These are phyloP conservation scores for Lepidium africanum DNA, from an alignment of 345 rosid genomes.

Conservation along the genomic window DNA sequence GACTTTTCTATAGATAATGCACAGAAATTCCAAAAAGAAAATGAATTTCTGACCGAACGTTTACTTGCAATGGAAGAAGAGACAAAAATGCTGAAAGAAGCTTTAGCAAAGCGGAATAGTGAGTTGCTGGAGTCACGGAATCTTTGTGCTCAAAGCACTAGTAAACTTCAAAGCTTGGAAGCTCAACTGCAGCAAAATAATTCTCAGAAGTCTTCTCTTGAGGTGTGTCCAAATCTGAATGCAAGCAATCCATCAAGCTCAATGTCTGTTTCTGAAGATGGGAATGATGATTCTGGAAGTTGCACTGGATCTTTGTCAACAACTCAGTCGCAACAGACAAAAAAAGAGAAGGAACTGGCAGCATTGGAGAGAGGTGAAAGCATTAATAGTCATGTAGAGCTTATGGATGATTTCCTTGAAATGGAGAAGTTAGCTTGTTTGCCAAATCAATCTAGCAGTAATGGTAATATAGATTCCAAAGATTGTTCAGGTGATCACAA, in stretches of 20 bases:
- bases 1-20: constrained; percentile 57
- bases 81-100: constrained; percentile 95
- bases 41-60: constrained; percentile 72
- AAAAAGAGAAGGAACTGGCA: constrained; percentile 44
- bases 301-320: constrained; percentile 68
- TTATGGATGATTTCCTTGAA: constrained; percentile 97
- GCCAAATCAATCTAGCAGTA: constrained; percentile 38
- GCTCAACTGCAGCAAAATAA: constrained; percentile 48
- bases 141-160: constrained; percentile 66
- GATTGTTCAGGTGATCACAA: constrained; percentile 33
- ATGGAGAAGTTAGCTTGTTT: constrained; percentile 94
- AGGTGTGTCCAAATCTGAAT: constrained; percentile 51
- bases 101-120: constrained; percentile 79
- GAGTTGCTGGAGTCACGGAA: constrained; percentile 86
- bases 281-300: constrained; percentile 74
- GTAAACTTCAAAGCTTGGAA: constrained; percentile 74
- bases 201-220: constrained; percentile 44
- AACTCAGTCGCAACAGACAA: constrained; percentile 37
- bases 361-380: constrained; percentile 41
- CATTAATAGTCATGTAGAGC: constrained; percentile 44
- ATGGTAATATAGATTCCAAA: constrained; percentile 29
- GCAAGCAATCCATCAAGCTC: constrained; percentile 65
- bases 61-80: constrained; percentile 87
- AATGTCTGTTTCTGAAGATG: constrained; percentile 82
- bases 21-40: constrained; percentile 73